Evolutionary conservation across 2,329 filamentous ascomycete species (phyloP), one percentile per base, ranked within the genome.

Genomic region (Botrytis fragariae): DNA sequence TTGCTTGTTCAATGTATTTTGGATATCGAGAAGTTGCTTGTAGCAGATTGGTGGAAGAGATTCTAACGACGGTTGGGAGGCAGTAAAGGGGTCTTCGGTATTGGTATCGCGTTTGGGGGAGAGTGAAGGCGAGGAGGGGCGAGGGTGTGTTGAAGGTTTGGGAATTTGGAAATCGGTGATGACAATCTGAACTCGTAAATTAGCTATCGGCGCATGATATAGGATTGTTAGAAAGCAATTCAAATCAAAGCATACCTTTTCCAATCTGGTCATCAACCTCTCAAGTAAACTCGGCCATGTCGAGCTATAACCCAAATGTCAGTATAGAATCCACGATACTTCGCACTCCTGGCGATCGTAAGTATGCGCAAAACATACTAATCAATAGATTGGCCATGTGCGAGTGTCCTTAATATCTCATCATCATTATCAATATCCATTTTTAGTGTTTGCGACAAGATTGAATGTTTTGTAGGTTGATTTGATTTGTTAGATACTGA

Each of bases 111-210:
- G 64, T 29, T 29, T 69, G 83, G 35, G 91, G 85, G 81, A 92
- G 90, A 51, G 59, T 39, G 60, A 64, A 37, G 69, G 57, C n/a
- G 57, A 64, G 29, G 69, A 86, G 80, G 69, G 92, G 84, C 1
- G 90, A 12, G 54, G 42, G 10, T 37, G 22, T 51, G 69, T 51
- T 71, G 57, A 42, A 64, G 32, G 57, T 51, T 62, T 51, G 6
- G 92, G 90, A 78, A 25, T 57, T 57, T 57, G 65, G 35, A 97
- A 97, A 70, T 91, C 90, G 80, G 90, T 86, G 81, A 89, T 88
- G 59, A 92, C 88, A 69, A 77, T 78, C 77, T 79, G 48, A 44
- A 22, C 12, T 20, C 8, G 22, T n/a, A 9, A n/a, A 59, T 42
- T 37, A 69, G 65, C 37, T 32, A 18, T 69, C 35, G 42, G 18